Base-by-base conservation (phyloP, 2,329 filamentous ascomycete genomes). In the Hypoxylon sp. region DNA sequence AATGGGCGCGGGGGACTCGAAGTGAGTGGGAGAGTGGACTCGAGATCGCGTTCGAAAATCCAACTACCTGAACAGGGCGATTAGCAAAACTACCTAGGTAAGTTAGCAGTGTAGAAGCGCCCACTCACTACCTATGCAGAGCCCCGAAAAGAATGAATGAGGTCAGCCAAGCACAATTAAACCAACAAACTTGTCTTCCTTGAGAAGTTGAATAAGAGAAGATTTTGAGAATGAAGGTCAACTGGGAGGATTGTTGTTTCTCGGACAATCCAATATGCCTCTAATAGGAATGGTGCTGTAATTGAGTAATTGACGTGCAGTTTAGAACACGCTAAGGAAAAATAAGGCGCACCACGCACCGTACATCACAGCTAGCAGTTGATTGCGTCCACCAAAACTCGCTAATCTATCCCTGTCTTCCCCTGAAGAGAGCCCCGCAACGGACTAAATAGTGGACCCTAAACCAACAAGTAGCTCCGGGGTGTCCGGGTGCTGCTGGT, bases 331-430 rank as follows among this genome's bases (percentile, higher is more conserved):
- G 34, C 25, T 46, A 21, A 38, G 36, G 38, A 14, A 49, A 63
- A 21, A 38, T 53, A 34, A 34, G 57, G 59, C 38, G 45, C 38
- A 38, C 46, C 41, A n/a, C n/a, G n/a, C n/a, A n/a, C n/a, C n/a
- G n/a, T n/a, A n/a, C n/a, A 53, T 66, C 41, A 48, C 28, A 28
- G n/a, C 38, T 21, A 52, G 59, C 45, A 49, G 49, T 60, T 36
- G 43, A 59, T 67, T 45, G 43, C 55, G 49, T 60, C 64, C 64
- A 63, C 45, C 60, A 55, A 64, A 49, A 49, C 59, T 50, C 34
- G 43, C 50, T 14, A 17, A n/a, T 48, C 10, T 32, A 14, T 30
- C 43, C 46, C 46, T 25, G 32, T 21, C 28, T 41, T 9, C 46
- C 56, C 61, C 36, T 55, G 49, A 64, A 52, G 21, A 41, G 32